phyloP scores from a whole-genome alignment of 495 filamentous ascomycete species.

The Tuber borchii region DNA sequence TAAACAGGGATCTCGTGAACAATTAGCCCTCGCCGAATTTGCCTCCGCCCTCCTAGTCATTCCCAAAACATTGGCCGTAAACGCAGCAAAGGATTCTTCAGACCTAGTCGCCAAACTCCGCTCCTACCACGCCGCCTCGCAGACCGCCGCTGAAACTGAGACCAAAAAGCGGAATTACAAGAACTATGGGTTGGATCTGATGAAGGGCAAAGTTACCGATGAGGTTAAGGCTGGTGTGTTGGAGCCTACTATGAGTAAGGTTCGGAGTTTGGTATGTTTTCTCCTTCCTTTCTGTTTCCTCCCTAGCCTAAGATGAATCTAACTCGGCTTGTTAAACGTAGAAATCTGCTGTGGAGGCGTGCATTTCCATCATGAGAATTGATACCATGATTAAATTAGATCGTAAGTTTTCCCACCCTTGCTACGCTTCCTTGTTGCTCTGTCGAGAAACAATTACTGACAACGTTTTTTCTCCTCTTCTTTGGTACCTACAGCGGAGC shows the following conservation, averaged over 20 bases:
- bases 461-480: neutral
- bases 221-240: constrained; percentile 89
- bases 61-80: constrained; percentile 93
- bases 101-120: constrained; percentile 94
- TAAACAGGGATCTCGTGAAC: constrained; percentile 76
- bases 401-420: constrained; percentile 43
- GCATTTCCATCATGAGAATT: constrained; percentile 98
- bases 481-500: constrained; percentile 22
- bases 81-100: constrained; percentile 91
- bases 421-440: neutral
- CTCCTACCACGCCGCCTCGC: constrained; percentile 86
- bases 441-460: neutral
- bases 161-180: constrained; percentile 91
- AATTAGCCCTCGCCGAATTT: constrained; percentile 96
- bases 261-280: constrained; percentile 64
- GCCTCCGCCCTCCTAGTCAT: constrained; percentile 89
- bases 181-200: constrained; percentile 92
- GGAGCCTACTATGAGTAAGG: constrained; percentile 97
- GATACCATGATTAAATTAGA: constrained; percentile 99
- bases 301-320: neutral
- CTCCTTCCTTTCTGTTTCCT: neutral
- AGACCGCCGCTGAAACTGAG: constrained; percentile 76
- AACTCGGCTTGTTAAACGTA: neutral
- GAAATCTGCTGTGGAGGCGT: constrained; percentile 97
- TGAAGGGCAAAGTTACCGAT: constrained; percentile 85